These are phyloP conservation scores for Linnemannia exigua DNA, from an alignment of 192 early-diverging fungal genomes.

Conservation along the genomic window DNA sequence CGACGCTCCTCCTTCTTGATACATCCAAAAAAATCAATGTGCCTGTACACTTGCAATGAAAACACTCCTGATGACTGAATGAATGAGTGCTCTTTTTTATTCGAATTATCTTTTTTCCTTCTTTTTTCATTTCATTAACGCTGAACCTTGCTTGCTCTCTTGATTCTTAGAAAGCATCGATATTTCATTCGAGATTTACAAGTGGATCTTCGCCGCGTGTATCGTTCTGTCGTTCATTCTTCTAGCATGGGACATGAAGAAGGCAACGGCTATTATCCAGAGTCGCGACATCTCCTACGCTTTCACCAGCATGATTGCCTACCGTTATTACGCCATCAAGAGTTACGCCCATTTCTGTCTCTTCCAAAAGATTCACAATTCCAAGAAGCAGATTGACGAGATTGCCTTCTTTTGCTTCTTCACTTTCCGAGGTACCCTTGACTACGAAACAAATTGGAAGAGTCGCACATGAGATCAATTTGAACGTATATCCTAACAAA, in stretches of 20 bases:
- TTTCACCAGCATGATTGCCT: slow-evolving; percentile 80
- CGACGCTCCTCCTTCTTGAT: too few relatives aligned
- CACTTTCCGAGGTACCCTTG: slow-evolving; percentile 75
- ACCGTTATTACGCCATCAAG: slow-evolving; percentile 80
- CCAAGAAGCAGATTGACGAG: slow-evolving; percentile 71
- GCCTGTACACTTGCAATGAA: not conserved
- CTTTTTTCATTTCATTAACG: not conserved
- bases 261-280: slow-evolving; percentile 73
- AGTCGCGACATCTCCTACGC: slow-evolving; percentile 83
- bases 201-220: slow-evolving; percentile 72
- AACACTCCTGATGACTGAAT: not conserved
- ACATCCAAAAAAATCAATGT: not conserved
- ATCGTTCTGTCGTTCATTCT: slow-evolving; percentile 81
- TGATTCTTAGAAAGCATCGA: not conserved
- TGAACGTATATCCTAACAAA: not conserved
- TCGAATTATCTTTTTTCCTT: not conserved
- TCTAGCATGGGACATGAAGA: slow-evolving; percentile 79
- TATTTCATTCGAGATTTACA: slow-evolving; percentile 46
- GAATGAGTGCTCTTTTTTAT: not conserved
- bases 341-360: slow-evolving; percentile 89
- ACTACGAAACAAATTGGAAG: not conserved
- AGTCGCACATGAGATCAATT: not conserved
- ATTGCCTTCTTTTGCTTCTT: slow-evolving; percentile 90
- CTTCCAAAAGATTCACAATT: slow-evolving; percentile 76
- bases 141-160: not conserved